phyloP scores from a whole-genome alignment of 129 eudicot species.

The Arctium minus region DNA sequence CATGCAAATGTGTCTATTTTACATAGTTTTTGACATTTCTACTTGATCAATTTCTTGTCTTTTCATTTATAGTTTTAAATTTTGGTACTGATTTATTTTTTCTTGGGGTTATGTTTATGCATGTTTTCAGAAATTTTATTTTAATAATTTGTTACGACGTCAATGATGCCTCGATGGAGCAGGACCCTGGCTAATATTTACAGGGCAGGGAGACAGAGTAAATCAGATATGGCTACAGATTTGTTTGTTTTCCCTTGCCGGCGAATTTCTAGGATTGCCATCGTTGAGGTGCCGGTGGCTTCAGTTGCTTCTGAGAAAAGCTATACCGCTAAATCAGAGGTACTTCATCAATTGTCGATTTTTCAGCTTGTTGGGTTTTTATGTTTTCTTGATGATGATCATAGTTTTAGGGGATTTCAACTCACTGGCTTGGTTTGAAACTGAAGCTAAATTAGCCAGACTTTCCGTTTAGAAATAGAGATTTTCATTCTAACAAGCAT shows the following conservation, averaged over 20 bases:
- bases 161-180: slow-evolving; percentile 41
- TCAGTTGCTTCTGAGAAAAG: slow-evolving; percentile 11
- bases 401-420: not conserved
- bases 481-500: not conserved
- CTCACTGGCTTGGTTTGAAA: not conserved
- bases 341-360: not conserved
- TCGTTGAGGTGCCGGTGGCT: slow-evolving; percentile 15
- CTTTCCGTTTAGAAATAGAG: not conserved
- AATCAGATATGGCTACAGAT: slow-evolving; percentile 20
- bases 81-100: no score
- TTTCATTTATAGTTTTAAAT: no score
- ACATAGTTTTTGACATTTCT: no score
- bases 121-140: not conserved
- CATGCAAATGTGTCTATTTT: no score
- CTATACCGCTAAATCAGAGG: slow-evolving; percentile 30
- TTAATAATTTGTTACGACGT: not conserved
- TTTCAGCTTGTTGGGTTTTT: not conserved
- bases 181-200: slow-evolving; percentile 14
- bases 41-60: no score
- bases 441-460: not conserved
- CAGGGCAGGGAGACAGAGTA: slow-evolving; percentile 10
- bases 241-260: slow-evolving; percentile 19
- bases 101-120: not conserved
- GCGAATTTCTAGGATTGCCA: slow-evolving; percentile 32
- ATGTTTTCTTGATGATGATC: not conserved